Evolutionary conservation across 2,329 filamentous ascomycete species (phyloP), one percentile per base, ranked within the genome.

Genomic region (Aspergillus fumigatus): DNA sequence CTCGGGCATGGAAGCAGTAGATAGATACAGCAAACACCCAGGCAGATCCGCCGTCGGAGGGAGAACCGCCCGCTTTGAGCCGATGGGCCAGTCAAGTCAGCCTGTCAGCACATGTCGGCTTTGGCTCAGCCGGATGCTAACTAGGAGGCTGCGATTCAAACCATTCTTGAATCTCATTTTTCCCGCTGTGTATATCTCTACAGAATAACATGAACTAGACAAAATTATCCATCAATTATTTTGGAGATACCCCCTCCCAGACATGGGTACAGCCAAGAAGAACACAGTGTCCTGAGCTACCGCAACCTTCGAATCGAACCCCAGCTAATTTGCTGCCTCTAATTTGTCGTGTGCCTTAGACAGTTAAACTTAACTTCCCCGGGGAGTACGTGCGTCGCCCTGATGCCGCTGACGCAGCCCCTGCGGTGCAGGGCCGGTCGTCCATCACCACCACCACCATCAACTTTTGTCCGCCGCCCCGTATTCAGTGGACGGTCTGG

Each of bases 391-490:
- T 40, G 29, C 23, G 17, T 49, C 32, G 59, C 60, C 60, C 58
- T 60, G 59, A 69, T 68, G 66, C 63, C 64, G 67, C 70, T 73
- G 69, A 73, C 70, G 68, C 70, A 72, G 63, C 69, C 69, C 69
- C 68, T 73, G 70, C 65, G 67, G 64, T 70, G 70, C 67, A 72
- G 70, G 69, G 69, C 64, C 67, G 68, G 70, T 68, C 50, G 67
- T 63, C 50, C 29, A 35, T 59, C 59, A 58, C 48, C 62, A 59
- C 47, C 56, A 52, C 51, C 54, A 52, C 60, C 88, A 92, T 68
- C 87, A 91, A 71, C 90, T 23, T 47, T 11, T 93, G 43, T 51
- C 52, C 57, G 61, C 51, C 53, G 59, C 57, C 61, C 54, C 47
- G 55, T 56, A 55, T 58, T 56, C 50, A 58, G 52, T 48, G 48